Conservation (phyloP, 164 flowering plant genomes). For the Piper longum region DNA sequence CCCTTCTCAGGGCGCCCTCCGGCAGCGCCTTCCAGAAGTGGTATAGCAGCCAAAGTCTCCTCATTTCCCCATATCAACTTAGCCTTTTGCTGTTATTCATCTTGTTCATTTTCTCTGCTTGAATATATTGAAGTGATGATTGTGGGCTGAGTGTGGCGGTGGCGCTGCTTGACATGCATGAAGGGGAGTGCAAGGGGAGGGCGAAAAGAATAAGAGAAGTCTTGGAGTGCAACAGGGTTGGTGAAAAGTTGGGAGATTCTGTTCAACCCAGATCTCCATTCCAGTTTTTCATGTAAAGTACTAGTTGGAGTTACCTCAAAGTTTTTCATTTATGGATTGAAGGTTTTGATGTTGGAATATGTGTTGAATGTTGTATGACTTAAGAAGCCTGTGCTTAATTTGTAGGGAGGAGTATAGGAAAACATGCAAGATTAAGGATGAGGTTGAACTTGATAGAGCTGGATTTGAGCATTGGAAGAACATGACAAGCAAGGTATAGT, state of each 20-base stretch:
- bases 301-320: no score
- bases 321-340: no score
- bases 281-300: slow-evolving; percentile 5
- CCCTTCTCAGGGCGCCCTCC: slow-evolving; percentile 2
- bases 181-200: not conserved
- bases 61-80: not conserved
- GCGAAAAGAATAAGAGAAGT: not conserved
- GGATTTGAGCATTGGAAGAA: slow-evolving; percentile 1
- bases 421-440: not conserved
- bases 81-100: not conserved
- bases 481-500: not conserved
- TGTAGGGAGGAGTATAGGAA: not conserved
- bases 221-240: not conserved
- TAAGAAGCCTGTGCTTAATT: not conserved
- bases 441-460: not conserved
- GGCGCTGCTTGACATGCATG: slow-evolving; percentile 4
- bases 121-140: not conserved
- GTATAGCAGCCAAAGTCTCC: not conserved
- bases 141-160: slow-evolving; percentile 3
- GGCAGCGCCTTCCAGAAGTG: slow-evolving; percentile 8
- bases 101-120: not conserved
- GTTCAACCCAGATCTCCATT: slow-evolving; percentile 9
- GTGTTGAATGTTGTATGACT: no score
- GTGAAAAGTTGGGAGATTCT: not conserved
- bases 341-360: no score